These are phyloP conservation scores for Scutellaria baicalensis DNA, from an alignment of 257 asterid genomes.

Conservation along the genomic window DNA sequence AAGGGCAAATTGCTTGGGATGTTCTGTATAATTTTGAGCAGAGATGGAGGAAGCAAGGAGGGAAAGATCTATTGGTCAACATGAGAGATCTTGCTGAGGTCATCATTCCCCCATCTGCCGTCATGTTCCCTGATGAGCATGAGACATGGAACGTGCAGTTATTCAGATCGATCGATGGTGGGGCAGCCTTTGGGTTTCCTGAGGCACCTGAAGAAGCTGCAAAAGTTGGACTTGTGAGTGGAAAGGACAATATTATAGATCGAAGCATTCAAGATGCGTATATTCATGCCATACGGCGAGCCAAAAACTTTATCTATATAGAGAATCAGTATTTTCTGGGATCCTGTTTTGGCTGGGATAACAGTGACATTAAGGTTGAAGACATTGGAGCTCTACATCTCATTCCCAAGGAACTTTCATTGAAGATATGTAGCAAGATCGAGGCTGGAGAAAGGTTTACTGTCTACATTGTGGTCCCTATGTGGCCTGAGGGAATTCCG, in stretches of 20 bases:
- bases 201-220: slow-evolving; percentile 84
- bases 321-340: slow-evolving; percentile 96
- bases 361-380: slow-evolving; percentile 67
- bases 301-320: slow-evolving; percentile 73
- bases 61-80: slow-evolving; percentile 56
- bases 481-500: slow-evolving; percentile 98
- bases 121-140: slow-evolving; percentile 61
- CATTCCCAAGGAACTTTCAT: slow-evolving; percentile 77
- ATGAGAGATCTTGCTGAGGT: slow-evolving; percentile 63
- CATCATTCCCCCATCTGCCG: slow-evolving; percentile 78
- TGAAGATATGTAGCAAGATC: slow-evolving; percentile 82
- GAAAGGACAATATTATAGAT: slow-evolving; percentile 81
- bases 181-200: slow-evolving; percentile 92
- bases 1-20: slow-evolving; percentile 96
- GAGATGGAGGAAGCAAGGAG: slow-evolving; percentile 96
- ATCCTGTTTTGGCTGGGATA: slow-evolving; percentile 60
- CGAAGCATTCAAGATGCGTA: slow-evolving; percentile 96
- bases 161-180: slow-evolving; percentile 90
- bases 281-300: slow-evolving; percentile 86
- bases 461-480: slow-evolving; percentile 76
- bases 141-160: slow-evolving; percentile 91
- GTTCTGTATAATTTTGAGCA: slow-evolving; percentile 88
- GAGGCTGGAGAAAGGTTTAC: slow-evolving; percentile 93
- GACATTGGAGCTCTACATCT: slow-evolving; percentile 83
- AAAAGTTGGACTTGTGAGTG: slow-evolving; percentile 73